Percentiles rank a stretch among this genome's conserved stretches.
Conservation (phyloP, 352 stramenopile species). For the Lagenidium sp. region DNA sequence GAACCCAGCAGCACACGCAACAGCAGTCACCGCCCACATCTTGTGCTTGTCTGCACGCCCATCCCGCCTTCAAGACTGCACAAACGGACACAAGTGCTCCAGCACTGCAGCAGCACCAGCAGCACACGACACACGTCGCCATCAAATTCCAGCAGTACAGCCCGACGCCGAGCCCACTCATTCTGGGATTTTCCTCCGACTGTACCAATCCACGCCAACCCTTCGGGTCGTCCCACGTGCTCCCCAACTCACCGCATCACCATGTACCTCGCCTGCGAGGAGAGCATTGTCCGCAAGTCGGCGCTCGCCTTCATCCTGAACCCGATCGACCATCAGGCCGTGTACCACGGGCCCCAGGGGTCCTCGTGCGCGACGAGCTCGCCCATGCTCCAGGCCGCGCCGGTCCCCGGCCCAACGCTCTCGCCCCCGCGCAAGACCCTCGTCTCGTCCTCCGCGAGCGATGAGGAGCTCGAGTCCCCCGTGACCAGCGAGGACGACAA, state of each 20-base stretch:
- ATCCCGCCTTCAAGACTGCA: not conserved
- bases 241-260: not conserved
- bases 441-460: slow-evolving; percentile 11
- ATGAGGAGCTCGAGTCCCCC: slow-evolving; percentile 10
- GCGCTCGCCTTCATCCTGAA: slow-evolving; percentile 71
- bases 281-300: slow-evolving; percentile 31
- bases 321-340: slow-evolving; percentile 27
- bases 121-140: no score
- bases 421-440: slow-evolving; percentile 37
- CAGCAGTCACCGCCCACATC: not conserved
- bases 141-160: no score
- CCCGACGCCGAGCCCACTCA: not conserved
- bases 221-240: slow-evolving; percentile 12
- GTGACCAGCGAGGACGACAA: slow-evolving; percentile 19
- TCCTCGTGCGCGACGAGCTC: slow-evolving; percentile 4
- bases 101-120: not conserved
- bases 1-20: not conserved
- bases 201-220: not conserved
- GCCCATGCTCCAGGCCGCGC: slow-evolving; percentile 1
- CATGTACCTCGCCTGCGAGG: slow-evolving; percentile 15
- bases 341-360: no score
- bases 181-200: not conserved
- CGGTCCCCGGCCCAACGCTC: slow-evolving; percentile 14
- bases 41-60: not conserved
- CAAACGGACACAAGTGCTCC: not conserved